These are phyloP conservation scores for Arthrobotrys entomopaga DNA, from an alignment of 2,329 filamentous ascomycete genomes.

Conservation along the genomic window DNA sequence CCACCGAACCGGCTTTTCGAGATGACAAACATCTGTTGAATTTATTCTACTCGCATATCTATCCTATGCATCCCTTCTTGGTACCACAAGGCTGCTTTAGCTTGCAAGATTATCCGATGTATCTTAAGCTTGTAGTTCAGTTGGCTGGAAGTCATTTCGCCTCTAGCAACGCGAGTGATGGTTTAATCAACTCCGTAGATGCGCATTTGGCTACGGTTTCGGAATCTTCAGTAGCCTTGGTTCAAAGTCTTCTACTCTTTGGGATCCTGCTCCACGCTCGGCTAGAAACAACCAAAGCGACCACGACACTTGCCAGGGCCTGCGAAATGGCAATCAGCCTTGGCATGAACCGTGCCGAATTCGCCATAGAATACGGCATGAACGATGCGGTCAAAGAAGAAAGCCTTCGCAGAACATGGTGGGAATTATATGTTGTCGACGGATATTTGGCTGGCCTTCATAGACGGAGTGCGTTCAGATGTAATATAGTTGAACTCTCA, in stretches of 20 bases:
- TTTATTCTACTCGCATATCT: background rate
- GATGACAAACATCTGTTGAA: background rate
- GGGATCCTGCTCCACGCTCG: background rate
- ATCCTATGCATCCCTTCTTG: background rate
- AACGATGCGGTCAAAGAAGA: constrained; percentile 1
- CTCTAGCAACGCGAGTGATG: background rate
- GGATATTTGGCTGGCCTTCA: background rate
- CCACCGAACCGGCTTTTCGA: background rate
- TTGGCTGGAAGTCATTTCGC: background rate
- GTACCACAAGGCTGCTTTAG: background rate
- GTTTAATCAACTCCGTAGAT: background rate
- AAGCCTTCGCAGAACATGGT: background rate
- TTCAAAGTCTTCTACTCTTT: background rate
- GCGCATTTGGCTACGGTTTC: background rate
- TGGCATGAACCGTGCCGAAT: background rate
- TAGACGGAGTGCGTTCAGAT: background rate
- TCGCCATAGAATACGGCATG: background rate
- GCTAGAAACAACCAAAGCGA: background rate
- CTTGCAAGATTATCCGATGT: background rate
- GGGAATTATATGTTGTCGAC: background rate
- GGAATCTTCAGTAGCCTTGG: background rate
- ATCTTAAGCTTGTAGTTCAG: background rate
- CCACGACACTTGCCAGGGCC: background rate
- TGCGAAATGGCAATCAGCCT: constrained; percentile 2
- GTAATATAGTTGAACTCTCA: background rate